A percentile compares a stretch with the other conserved stretches of the same genome.
Conservation (phyloP, 768 basidiomycete species). For the Mycena pura region DNA sequence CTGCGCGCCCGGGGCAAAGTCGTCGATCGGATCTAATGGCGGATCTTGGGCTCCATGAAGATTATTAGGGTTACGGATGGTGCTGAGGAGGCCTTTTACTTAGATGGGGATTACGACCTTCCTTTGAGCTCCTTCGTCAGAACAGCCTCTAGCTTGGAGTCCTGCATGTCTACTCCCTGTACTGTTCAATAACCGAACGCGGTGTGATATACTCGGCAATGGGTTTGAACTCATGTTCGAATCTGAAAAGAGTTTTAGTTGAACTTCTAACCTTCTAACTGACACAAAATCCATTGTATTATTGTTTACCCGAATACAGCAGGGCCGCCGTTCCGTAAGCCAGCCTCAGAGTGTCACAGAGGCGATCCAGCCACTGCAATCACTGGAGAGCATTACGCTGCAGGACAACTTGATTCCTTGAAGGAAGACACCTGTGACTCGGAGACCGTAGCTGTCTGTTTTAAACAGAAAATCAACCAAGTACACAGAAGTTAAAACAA, state of each 20-base stretch:
- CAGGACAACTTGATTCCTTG: conserved; percentile 22
- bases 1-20: conserved; percentile 83
- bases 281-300: too few species aligned
- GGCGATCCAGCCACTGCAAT: conserved; percentile 53
- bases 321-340: conserved; percentile 59
- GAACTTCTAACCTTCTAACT: too few species aligned
- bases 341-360: conserved; percentile 58
- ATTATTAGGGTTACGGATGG: conserved; percentile 94
- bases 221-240: conserved; percentile 43
- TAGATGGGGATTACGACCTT: conserved; percentile 92
- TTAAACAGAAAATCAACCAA: too few species aligned
- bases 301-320: conserved; percentile 55
- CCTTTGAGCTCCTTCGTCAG: too few species aligned
- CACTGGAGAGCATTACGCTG: conserved; percentile 28
- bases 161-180: conserved; percentile 21
- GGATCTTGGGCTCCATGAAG: conserved; percentile 93
- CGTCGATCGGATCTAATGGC: conserved; percentile 93
- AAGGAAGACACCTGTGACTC: conserved; percentile 58
- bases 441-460: conserved; percentile 58
- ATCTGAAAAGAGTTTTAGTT: conserved; percentile 21
- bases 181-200: conserved; percentile 55
- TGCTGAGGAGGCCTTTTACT: conserved; percentile 87
- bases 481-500: not conserved
- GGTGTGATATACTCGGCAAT: conserved; percentile 51
- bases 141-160: too few species aligned